Evolutionary conservation across 148 eudicot genomes (phyloP).

Genomic region (Silene latifolia): DNA sequence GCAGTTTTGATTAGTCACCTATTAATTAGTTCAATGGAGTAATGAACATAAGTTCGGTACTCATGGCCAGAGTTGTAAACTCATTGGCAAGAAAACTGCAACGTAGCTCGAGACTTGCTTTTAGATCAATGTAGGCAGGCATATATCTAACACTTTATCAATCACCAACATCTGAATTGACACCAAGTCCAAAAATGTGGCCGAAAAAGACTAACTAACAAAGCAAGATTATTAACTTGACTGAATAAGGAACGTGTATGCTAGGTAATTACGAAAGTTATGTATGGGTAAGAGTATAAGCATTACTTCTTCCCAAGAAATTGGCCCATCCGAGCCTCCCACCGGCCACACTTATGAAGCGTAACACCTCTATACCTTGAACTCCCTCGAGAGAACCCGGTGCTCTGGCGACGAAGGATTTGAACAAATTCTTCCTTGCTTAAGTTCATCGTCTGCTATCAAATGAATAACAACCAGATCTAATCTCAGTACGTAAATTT

Average conservation of each 20-base stretch:
- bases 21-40: no score
- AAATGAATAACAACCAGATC: slow-evolving; percentile 4
- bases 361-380: slow-evolving; percentile 82
- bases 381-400: slow-evolving; percentile 68
- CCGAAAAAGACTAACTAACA: background rate
- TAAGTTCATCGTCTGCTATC: slow-evolving; percentile 45
- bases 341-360: slow-evolving; percentile 80
- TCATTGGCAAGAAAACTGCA: no score
- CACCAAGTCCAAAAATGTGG: background rate
- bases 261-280: background rate
- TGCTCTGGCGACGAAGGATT: slow-evolving; percentile 79
- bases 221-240: background rate
- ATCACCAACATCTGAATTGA: background rate
- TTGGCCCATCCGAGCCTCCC: slow-evolving; percentile 93
- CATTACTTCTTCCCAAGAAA: slow-evolving; percentile 74
- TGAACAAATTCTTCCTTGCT: slow-evolving; percentile 86
- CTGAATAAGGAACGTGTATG: background rate
- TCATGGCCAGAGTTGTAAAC: no score
- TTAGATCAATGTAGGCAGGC: no score
- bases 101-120: no score
- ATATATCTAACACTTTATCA: background rate
- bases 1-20: no score
- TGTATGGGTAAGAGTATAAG: background rate
- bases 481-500: slow-evolving; percentile 5
- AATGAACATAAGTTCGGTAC: no score